Evolutionary conservation across 306 rosid genomes (phyloP).

Genomic region (Lathyrus aphaca): DNA sequence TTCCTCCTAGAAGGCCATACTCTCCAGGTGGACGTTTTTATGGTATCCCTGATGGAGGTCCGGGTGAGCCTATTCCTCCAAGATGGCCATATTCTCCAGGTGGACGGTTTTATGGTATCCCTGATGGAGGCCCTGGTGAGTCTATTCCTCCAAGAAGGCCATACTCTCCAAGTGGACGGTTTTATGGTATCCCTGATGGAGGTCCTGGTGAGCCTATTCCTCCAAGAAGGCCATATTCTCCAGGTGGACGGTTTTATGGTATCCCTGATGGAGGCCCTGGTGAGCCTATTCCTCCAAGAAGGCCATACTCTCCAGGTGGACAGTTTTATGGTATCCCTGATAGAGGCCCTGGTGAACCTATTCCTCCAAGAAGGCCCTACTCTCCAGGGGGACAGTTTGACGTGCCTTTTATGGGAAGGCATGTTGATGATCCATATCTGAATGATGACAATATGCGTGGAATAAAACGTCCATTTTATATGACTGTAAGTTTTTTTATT

Average conservation of each 20-base stretch:
- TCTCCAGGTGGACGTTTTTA: conserved; percentile 54
- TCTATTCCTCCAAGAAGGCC: conserved; percentile 60
- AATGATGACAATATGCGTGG: conserved; percentile 57
- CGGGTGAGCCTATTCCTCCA: conserved; percentile 52
- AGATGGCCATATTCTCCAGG: conserved; percentile 66
- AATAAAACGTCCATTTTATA: conserved; percentile 65
- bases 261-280: conserved; percentile 55
- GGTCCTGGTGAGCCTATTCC: conserved; percentile 57
- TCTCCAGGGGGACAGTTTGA: conserved; percentile 57
- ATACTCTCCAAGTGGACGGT: conserved; percentile 49
- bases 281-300: conserved; percentile 56
- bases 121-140: conserved; percentile 56
- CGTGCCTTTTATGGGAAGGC: conserved; percentile 53
- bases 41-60: conserved; percentile 55
- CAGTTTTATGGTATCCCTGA: conserved; percentile 46
- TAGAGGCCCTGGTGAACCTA: conserved; percentile 47
- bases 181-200: conserved; percentile 50
- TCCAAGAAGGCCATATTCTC: conserved; percentile 57
- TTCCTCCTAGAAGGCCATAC: conserved; percentile 62
- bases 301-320: conserved; percentile 59
- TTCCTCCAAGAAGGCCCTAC: conserved; percentile 59
- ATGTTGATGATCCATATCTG: conserved; percentile 60
- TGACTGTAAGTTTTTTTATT: conserved; percentile 55
- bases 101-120: conserved; percentile 39
- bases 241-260: conserved; percentile 46